Conservation (phyloP, 805 yeast genomes). For the Jamesozyma hellenica region DNA sequence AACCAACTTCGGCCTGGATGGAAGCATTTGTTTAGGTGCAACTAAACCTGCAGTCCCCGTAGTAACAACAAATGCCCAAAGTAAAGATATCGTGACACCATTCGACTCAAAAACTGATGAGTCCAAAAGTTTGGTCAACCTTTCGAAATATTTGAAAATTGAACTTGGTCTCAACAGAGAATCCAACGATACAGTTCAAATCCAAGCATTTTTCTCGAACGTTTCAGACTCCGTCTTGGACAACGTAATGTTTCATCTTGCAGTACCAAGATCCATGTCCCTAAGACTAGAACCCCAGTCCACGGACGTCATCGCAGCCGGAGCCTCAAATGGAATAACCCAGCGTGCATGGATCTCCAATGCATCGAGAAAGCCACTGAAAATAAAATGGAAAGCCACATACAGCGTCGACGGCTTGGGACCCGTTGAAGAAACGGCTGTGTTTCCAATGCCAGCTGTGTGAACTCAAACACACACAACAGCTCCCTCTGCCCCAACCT, state of each 20-base stretch:
- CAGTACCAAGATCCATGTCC: conserved; percentile 54
- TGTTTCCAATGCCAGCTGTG: conserved; percentile 29
- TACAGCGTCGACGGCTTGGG: conserved; percentile 33
- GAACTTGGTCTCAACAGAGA: conserved; percentile 34
- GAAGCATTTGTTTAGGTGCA: conserved; percentile 30
- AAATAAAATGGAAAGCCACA: conserved; percentile 65
- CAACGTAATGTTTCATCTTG: conserved; percentile 48
- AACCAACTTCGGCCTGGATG: conserved; percentile 9
- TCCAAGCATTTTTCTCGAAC: conserved; percentile 45
- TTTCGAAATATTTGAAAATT: conserved; percentile 38
- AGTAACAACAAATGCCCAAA: conserved; percentile 5
- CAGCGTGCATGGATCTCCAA: conserved; percentile 35
- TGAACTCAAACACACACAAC: conserved; percentile 2
- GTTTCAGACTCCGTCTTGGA: conserved; percentile 35
- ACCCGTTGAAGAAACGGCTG: conserved; percentile 44
- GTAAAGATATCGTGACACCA: no score
- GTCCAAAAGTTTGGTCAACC: conserved; percentile 28
- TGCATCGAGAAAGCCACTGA: conserved; percentile 32
- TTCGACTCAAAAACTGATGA: no score
- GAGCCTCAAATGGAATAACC: conserved; percentile 37
- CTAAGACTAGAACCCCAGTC: conserved; percentile 53
- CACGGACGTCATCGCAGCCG: conserved; percentile 40
- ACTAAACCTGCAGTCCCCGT: conserved; percentile 12
- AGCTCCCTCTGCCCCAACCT: no score
- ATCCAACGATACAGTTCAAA: conserved; percentile 31